Evolutionary conservation across 1,284 basidiomycete species (phyloP), one percentile per base, ranked within the genome.

Genomic region (Earliella scabrosa): DNA sequence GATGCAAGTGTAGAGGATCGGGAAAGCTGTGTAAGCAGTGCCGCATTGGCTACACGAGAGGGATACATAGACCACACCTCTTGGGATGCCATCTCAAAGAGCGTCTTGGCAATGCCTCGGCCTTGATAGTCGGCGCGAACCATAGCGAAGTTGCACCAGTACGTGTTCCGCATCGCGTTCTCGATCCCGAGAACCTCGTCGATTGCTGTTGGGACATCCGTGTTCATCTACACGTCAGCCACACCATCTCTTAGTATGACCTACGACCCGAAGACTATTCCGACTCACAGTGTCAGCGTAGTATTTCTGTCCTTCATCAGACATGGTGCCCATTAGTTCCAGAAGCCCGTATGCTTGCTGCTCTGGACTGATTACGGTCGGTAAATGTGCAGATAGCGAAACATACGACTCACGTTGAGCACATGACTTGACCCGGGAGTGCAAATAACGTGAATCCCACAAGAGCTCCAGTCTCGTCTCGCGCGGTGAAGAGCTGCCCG

Each of bases 61-160:
- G 5, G 8, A 18, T 36, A 13, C 9, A 63, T 13, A 38, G n/a
- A 14, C 16, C 35, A 3, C 2, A 39, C 63, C 43, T 63, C 56
- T n/a, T 58, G 41, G 49, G 45, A 59, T 2, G 61, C 63, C 1
- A 63, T 50, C 9, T 56, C 35, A 27, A 65, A 63, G 21, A 65
- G 34, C 9, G 54, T 57, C 13, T 44, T 53, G 11, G 61, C 63
- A 20, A 65, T 34, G 23, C 63, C 63, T 20, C 52, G 55, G 23
- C 59, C 55, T 31, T 65, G 63, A 18, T 56, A 54, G 43, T 65
- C 63, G 4, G 38, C 56, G 21, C 54, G 56, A 23, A 61, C 60
- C 56, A 61, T 58, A 10, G 60, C 60, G 29, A 56, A 46, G 40
- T 58, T 54, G 60, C 60, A 61, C 56, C 56, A 61, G 36, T 58